A percentile compares a stretch with the other conserved stretches of the same genome.
Evolutionary conservation across 2,329 filamentous ascomycete genomes (phyloP).

Genomic region (Acrodontium crateriforme): DNA sequence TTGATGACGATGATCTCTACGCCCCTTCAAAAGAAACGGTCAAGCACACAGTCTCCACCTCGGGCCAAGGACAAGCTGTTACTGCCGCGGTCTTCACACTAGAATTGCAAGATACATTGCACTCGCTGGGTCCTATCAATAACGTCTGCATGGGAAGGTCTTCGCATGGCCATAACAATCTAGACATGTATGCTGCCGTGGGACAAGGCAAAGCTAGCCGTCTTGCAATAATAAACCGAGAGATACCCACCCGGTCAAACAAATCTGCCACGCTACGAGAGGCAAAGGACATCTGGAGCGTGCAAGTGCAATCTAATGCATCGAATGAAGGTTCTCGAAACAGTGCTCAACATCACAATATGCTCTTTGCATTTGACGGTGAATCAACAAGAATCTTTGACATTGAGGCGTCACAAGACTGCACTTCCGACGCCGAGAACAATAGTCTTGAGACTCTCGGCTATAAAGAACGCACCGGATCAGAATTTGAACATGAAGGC

Average conservation of each 20-base stretch:
- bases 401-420: too few species aligned
- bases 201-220: constrained; percentile 54
- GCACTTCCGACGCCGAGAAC: constrained; percentile 2
- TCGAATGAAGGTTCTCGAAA: too few species aligned
- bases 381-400: constrained; percentile 15
- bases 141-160: constrained; percentile 55
- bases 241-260: constrained; percentile 60
- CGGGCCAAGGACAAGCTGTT: constrained; percentile 32
- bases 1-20: constrained; percentile 49
- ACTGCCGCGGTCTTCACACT: constrained; percentile 52
- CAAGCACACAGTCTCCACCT: constrained; percentile 23
- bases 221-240: constrained; percentile 62
- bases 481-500: constrained; percentile 85
- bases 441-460: constrained; percentile 3
- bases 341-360: constrained; percentile 9
- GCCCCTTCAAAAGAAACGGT: constrained; percentile 39
- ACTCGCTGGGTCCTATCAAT: constrained; percentile 67
- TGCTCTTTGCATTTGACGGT: constrained; percentile 19
- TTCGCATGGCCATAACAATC: constrained; percentile 22
- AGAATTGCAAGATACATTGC: constrained; percentile 59
- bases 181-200: constrained; percentile 42
- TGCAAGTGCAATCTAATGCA: constrained; percentile 30
- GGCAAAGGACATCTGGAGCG: constrained; percentile 67
- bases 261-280: constrained; percentile 59
- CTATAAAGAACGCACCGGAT: constrained; percentile 48